Conservation (phyloP, 192 early-diverging fungal genomes). For the Entomortierella beljakovae region DNA sequence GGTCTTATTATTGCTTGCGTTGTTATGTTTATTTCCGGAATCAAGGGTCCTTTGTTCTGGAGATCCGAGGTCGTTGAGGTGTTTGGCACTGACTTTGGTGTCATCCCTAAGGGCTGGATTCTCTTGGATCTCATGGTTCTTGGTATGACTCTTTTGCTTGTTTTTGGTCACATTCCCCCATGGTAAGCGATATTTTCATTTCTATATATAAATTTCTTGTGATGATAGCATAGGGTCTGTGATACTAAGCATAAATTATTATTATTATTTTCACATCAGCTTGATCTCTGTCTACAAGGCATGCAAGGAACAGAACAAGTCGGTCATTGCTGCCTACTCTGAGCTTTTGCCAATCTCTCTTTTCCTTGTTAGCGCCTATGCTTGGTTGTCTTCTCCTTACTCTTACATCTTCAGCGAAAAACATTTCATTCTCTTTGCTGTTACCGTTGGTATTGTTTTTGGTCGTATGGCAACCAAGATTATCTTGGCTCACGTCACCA, state of each 20-base stretch:
- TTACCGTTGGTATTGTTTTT: slow-evolving; percentile 85
- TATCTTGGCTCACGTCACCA: slow-evolving; percentile 90
- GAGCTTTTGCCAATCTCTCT: slow-evolving; percentile 74
- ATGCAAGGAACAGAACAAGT: slow-evolving; percentile 68
- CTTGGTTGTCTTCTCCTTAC: slow-evolving; percentile 77
- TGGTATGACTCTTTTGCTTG: slow-evolving; percentile 56
- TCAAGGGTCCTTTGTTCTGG: slow-evolving; percentile 65
- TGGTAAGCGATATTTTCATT: slow-evolving; percentile 48
- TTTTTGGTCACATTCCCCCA: slow-evolving; percentile 67
- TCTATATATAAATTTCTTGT: background rate
- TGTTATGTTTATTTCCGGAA: slow-evolving; percentile 75
- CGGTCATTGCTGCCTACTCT: slow-evolving; percentile 69
- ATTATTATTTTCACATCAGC: slow-evolving; percentile 14
- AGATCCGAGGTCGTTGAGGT: slow-evolving; percentile 31
- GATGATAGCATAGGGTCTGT: background rate
- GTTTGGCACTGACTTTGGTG: slow-evolving; percentile 51
- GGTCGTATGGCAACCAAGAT: slow-evolving; percentile 91
- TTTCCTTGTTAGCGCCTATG: slow-evolving; percentile 70
- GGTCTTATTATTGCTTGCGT: slow-evolving; percentile 78
- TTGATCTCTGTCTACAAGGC: slow-evolving; percentile 60
- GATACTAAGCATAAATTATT: background rate
- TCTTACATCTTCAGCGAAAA: slow-evolving; percentile 75
- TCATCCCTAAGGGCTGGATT: slow-evolving; percentile 54
- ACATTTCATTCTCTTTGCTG: slow-evolving; percentile 79
- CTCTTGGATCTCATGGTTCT: slow-evolving; percentile 58